Base-by-base conservation (phyloP, 2,329 filamentous ascomycete species). In the Teratosphaeriaceae sp. region DNA sequence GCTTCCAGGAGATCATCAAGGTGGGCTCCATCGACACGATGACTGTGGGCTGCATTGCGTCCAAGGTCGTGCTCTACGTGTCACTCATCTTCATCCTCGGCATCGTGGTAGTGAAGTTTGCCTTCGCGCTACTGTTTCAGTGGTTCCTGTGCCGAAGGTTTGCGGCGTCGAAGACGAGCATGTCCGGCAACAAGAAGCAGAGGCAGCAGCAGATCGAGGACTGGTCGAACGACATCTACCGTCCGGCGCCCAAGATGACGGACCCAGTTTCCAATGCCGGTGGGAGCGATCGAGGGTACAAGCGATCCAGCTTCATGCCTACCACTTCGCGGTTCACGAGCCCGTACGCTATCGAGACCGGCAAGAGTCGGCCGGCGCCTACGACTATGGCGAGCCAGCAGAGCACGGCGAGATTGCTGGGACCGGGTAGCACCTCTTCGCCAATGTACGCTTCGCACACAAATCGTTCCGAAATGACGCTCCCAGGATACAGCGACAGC, bases 201-300 rank as follows among this genome's bases (percentile, higher is more conserved):
- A 82, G 92, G 46, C 84, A 89, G 54, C 81, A 84, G 55, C 88
- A 97, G 68, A 98, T 98, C 52, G 92, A 98, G 65, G 90, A 96
- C 57, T 98, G 92, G 92, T 84, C 84, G 12, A 87, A 97, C 52
- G 92, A 98, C 60, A 98, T 98, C 56, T 97, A 98, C 65, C 85
- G 88, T 33, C 85, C 90, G 3, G 88, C 88, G 19, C 82, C 84
- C 42, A 85, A 88, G 52, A 74, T 96, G 50, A 78, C 83, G 3
- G 92, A 95, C 56, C 70, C 84, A 31, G 77, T 79, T 45, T 57
- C 55, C 8, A 48, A 43, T 23, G 46, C 43, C 41, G 84, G 79
- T 58, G 82, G 78, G 38, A 76, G 80, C 46, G 88, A 90, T 50
- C 78, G 85, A 40, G 74, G 71, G 43, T 88, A 76, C 75, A 95